Percentiles rank a stretch among this genome's conserved stretches.
Evolutionary conservation across 306 rosid species (phyloP).

Genomic region (Neltuma alba): DNA sequence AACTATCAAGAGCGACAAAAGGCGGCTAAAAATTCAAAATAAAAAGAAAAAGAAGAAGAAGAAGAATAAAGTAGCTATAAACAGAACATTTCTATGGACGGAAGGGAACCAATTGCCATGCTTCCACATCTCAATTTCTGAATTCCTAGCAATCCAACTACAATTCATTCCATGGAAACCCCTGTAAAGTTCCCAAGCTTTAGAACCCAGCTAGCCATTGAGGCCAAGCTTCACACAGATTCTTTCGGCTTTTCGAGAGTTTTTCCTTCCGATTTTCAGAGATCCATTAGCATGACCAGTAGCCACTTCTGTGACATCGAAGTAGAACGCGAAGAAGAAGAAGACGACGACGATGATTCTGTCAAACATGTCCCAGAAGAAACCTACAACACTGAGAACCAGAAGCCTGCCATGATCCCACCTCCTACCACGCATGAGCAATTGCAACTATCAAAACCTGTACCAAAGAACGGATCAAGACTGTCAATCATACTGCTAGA

Average conservation of each 20-base stretch:
- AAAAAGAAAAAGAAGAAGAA: no score
- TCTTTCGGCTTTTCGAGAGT: conserved; percentile 45
- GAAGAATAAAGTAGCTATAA: not conserved
- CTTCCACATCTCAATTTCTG: not conserved
- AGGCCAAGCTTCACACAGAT: conserved; percentile 40
- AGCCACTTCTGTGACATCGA: conserved; percentile 59
- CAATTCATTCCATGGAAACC: conserved; percentile 21
- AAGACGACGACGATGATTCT: not conserved
- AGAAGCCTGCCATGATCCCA: not conserved
- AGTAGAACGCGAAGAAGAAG: conserved; percentile 29
- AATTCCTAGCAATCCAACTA: not conserved
- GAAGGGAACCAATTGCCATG: not conserved
- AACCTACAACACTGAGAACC: conserved; percentile 30
- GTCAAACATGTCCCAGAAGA: conserved; percentile 1
- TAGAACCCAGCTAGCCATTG: conserved; percentile 48
- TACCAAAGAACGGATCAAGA: conserved; percentile 26
- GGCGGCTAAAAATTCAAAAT: not conserved
- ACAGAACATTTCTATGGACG: not conserved
- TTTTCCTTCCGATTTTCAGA: conserved; percentile 31
- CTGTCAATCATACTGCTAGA: conserved; percentile 53
- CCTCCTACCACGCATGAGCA: conserved; percentile 29
- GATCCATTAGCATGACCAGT: conserved; percentile 44
- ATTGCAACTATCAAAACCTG: not conserved
- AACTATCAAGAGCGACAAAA: not conserved
- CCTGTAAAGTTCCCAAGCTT: conserved; percentile 53